Evolutionary conservation across 345 rosid genomes (phyloP).

Genomic region (Adansonia digitata): DNA sequence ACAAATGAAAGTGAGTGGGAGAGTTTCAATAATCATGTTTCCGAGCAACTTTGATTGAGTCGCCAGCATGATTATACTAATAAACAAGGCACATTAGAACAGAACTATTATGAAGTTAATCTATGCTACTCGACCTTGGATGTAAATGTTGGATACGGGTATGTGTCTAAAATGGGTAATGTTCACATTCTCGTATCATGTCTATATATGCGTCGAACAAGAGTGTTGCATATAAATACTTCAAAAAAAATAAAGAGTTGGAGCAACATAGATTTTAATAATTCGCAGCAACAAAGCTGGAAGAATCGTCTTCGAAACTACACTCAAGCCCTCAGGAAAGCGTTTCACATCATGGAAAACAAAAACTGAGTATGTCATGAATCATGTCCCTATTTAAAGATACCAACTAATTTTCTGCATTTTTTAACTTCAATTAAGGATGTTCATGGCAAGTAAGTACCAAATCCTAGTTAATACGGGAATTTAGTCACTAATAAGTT

Average conservation of each 20-base stretch:
- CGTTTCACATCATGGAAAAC: neutral
- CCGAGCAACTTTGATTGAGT: neutral
- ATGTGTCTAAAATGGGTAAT: too few species aligned
- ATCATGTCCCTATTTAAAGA: neutral
- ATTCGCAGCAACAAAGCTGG: neutral
- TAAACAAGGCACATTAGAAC: neutral
- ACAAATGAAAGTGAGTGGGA: neutral
- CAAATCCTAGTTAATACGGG: neutral
- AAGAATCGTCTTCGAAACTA: neutral
- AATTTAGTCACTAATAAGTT: neutral
- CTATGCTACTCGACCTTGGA: too few species aligned
- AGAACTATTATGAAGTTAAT: neutral
- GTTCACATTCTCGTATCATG: too few species aligned
- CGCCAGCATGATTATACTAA: neutral
- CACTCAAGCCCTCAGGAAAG: neutral
- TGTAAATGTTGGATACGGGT: too few species aligned
- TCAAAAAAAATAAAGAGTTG: too few species aligned
- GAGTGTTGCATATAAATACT: too few species aligned
- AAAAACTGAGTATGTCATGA: too few species aligned
- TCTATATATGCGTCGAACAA: too few species aligned
- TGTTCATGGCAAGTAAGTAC: neutral
- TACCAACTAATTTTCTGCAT: neutral
- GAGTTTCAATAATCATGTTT: neutral
- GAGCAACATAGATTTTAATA: too few species aligned
- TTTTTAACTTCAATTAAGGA: neutral